Evolutionary conservation across 352 stramenopile species (phyloP).

Genomic region (Globisporangium radiosum): DNA sequence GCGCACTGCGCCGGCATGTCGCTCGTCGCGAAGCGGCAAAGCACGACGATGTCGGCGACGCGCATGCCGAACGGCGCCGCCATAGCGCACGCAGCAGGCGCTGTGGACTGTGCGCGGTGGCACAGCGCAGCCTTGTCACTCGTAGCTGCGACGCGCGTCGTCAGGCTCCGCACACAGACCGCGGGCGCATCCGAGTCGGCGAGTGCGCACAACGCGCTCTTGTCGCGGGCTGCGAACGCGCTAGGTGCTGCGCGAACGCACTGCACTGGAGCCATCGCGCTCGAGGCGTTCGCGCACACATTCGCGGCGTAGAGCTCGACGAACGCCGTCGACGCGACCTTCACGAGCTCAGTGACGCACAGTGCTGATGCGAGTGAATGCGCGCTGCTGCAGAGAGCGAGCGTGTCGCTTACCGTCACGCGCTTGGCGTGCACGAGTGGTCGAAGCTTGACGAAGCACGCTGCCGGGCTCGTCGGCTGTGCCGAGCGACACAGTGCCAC

Average conservation of each 20-base stretch:
- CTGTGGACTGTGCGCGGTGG: slow-evolving; percentile 17
- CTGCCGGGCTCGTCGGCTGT: slow-evolving; percentile 15
- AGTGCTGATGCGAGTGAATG: slow-evolving; percentile 14
- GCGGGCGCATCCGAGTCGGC: slow-evolving; percentile 29
- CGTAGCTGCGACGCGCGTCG: slow-evolving; percentile 15
- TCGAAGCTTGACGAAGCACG: slow-evolving; percentile 20
- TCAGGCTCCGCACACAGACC: slow-evolving; percentile 20
- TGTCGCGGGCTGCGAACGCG: slow-evolving; percentile 28
- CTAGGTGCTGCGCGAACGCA: slow-evolving; percentile 31
- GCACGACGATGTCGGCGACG: slow-evolving; percentile 18
- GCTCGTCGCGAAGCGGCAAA: slow-evolving; percentile 30
- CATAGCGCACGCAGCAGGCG: slow-evolving; percentile 26
- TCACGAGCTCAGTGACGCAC: slow-evolving; percentile 6
- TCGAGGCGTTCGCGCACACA: slow-evolving; percentile 24
- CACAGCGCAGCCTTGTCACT: slow-evolving; percentile 24
- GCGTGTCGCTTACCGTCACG: slow-evolving; percentile 16
- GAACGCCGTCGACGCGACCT: neutral
- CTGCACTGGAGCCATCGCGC: slow-evolving; percentile 16
- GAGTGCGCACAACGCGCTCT: slow-evolving; percentile 29
- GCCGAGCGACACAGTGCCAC: slow-evolving; percentile 24
- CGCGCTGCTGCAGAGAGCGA: slow-evolving; percentile 19
- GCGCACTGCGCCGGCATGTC: slow-evolving; percentile 33
- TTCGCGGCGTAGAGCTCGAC: slow-evolving; percentile 5
- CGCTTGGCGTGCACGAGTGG: slow-evolving; percentile 22
- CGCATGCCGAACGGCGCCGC: slow-evolving; percentile 41